A percentile compares a stretch with the other conserved stretches of the same genome.
These are phyloP conservation scores for Dothideomycetes sp. DNA, from an alignment of 2,329 filamentous ascomycete species.

Conservation along the genomic window DNA sequence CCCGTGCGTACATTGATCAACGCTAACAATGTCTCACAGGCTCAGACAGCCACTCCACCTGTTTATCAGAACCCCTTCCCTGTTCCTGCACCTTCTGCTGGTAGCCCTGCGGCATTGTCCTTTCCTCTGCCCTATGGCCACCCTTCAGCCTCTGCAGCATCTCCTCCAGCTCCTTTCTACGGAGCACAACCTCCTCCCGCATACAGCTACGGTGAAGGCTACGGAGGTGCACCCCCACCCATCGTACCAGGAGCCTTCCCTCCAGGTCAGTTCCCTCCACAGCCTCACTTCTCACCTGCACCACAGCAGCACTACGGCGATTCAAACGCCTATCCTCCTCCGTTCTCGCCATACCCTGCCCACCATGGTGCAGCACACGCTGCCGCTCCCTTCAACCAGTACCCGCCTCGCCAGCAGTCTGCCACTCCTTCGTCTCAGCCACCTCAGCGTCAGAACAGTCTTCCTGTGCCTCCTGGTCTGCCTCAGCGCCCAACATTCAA, in stretches of 20 bases:
- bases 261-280: constrained; percentile 9
- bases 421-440: constrained; percentile 12
- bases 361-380: constrained; percentile 15
- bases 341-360: constrained; percentile 8
- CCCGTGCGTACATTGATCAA: background rate
- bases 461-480: constrained; percentile 45
- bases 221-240: constrained; percentile 7
- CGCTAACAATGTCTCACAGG: constrained; percentile 4
- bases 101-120: constrained; percentile 2
- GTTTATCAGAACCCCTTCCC: constrained; percentile 4
- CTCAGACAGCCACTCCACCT: constrained; percentile 7
- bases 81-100: constrained; percentile 2
- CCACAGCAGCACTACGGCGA: constrained; percentile 10
- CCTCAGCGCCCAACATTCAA: constrained; percentile 50
- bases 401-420: constrained; percentile 7
- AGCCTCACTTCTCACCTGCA: constrained; percentile 22
- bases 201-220: constrained; percentile 5
- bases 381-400: constrained; percentile 24
- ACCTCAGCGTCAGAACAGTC: constrained; percentile 40
- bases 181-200: constrained; percentile 4
- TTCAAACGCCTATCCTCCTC: constrained; percentile 6
- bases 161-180: background rate
- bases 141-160: constrained; percentile 11
- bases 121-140: constrained; percentile 31
- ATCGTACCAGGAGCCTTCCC: constrained; percentile 12